phyloP scores from a whole-genome alignment of 768 basidiomycete genomes.

The Wakefieldia striispora region DNA sequence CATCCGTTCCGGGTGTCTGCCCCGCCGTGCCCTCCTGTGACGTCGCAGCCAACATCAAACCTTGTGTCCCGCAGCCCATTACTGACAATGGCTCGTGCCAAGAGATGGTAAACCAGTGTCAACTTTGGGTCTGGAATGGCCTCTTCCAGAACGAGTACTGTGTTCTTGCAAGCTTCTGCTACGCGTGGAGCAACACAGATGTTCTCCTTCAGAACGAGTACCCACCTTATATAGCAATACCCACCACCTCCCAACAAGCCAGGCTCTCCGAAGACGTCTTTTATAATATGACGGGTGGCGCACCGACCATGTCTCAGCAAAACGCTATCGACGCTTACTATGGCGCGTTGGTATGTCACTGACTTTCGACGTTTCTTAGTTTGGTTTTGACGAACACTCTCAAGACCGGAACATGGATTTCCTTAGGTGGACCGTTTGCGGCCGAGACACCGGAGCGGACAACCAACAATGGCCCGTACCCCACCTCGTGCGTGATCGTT shows the following conservation, averaged over 20 bases:
- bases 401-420: conserved; percentile 17
- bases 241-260: conserved; percentile 10
- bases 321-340: conserved; percentile 23
- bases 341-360: conserved; percentile 12
- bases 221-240: conserved; percentile 4
- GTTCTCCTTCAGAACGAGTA: conserved; percentile 18
- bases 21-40: conserved; percentile 15
- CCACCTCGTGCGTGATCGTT: conserved; percentile 15
- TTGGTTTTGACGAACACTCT: neutral
- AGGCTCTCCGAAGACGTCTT: conserved; percentile 19
- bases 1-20: conserved; percentile 18
- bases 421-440: conserved; percentile 7
- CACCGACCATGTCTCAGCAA: conserved; percentile 19
- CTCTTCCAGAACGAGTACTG: conserved; percentile 26
- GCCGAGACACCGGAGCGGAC: conserved; percentile 1
- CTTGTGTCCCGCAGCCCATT: conserved; percentile 21
- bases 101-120: conserved; percentile 15
- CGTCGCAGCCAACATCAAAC: neutral
- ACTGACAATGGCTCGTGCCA: conserved; percentile 23
- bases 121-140: conserved; percentile 18
- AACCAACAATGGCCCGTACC: conserved; percentile 19
- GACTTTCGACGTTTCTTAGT: neutral
- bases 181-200: conserved; percentile 21
- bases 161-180: conserved; percentile 25
- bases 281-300: conserved; percentile 19